Evolutionary conservation across 495 filamentous ascomycete genomes (phyloP).

Genomic region (Xylaria castorea): DNA sequence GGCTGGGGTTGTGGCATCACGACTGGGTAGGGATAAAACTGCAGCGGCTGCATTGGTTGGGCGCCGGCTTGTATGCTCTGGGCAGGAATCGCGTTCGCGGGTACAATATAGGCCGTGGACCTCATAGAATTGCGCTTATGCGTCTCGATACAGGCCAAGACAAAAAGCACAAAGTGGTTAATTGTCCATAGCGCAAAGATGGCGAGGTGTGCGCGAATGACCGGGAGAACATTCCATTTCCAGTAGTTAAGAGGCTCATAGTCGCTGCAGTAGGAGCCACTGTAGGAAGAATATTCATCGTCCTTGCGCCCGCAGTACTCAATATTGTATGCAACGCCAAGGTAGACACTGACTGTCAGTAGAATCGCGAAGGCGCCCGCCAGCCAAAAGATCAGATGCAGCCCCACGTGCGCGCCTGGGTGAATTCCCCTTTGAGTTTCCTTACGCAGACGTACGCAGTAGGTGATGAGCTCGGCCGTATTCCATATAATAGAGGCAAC

Average conservation of each 20-base stretch:
- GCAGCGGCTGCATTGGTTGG: constrained; percentile 24
- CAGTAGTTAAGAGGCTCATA: constrained; percentile 11
- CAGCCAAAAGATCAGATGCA: constrained; percentile 46
- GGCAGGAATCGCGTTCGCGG: constrained; percentile 12
- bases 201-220: constrained; percentile 29
- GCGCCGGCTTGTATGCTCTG: constrained; percentile 16
- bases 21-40: constrained; percentile 37
- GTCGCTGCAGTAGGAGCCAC: constrained; percentile 31
- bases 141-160: constrained; percentile 53
- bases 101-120: constrained; percentile 32
- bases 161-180: constrained; percentile 51
- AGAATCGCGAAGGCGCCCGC: constrained; percentile 38
- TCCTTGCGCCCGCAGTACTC: constrained; percentile 16
- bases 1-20: constrained; percentile 28
- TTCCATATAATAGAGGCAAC: constrained; percentile 46
- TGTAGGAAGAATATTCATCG: constrained; percentile 13
- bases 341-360: constrained; percentile 16
- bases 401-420: constrained; percentile 47
- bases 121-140: constrained; percentile 36
- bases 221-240: constrained; percentile 28
- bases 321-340: background rate
- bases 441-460: constrained; percentile 33
- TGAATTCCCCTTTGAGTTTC: constrained; percentile 40
- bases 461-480: constrained; percentile 44
- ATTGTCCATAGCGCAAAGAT: constrained; percentile 33